These are phyloP conservation scores for Epichloe brachyelytri DNA, from an alignment of 2,329 filamentous ascomycete species.

Conservation along the genomic window DNA sequence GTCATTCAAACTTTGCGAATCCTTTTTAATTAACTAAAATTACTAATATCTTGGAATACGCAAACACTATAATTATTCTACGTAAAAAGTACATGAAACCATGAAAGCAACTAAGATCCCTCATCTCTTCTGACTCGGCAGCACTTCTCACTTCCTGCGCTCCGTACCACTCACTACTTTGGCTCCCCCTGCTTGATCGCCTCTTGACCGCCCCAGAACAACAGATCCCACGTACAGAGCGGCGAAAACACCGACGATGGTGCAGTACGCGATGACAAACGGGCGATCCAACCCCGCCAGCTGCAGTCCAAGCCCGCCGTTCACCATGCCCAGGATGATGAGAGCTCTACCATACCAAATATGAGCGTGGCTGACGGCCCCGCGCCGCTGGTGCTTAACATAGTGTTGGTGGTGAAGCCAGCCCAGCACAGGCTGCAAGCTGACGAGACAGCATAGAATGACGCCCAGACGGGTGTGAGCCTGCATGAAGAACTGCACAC, in stretches of 20 bases:
- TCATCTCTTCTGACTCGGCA: background rate
- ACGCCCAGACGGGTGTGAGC: conserved; percentile 45
- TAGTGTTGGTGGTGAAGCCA: conserved; percentile 44
- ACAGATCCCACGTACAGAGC: conserved; percentile 26
- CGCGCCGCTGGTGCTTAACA: conserved; percentile 32
- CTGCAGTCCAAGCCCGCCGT: conserved; percentile 48
- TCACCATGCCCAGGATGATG: conserved; percentile 46
- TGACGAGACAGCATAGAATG: conserved; percentile 38
- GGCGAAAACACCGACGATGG: conserved; percentile 38
- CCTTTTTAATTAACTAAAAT: too few relatives aligned
- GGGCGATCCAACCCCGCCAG: conserved; percentile 27
- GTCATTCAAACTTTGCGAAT: too few relatives aligned
- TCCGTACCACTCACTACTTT: background rate
- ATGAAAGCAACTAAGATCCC: background rate
- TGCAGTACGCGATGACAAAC: conserved; percentile 40
- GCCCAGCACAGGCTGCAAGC: conserved; percentile 46
- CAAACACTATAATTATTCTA: too few relatives aligned
- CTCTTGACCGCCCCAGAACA: background rate
- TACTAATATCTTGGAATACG: too few relatives aligned
- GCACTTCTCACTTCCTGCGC: conserved; percentile 11
- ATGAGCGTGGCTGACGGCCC: conserved; percentile 40
- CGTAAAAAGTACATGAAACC: too few relatives aligned
- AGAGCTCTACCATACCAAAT: conserved; percentile 49
- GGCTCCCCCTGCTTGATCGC: background rate
- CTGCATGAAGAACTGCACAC: conserved; percentile 35